These are phyloP conservation scores for Poterioochromonas sp. DNA, from an alignment of 352 stramenopile genomes.

Conservation along the genomic window DNA sequence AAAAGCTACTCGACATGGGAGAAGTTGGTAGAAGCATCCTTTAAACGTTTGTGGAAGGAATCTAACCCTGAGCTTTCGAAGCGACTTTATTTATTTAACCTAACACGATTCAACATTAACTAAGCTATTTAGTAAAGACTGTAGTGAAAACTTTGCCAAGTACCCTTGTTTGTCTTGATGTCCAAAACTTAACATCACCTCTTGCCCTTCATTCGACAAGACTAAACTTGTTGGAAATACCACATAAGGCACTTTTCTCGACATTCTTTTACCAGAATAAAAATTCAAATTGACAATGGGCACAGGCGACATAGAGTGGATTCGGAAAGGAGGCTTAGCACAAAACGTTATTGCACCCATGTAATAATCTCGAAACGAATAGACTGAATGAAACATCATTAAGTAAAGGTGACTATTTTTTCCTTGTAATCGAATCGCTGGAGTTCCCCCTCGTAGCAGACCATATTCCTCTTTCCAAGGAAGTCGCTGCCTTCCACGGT, in stretches of 20 bases:
- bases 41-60: too few species aligned
- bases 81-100: too few species aligned
- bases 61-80: too few species aligned
- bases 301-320: background rate
- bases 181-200: background rate
- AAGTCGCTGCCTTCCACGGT: background rate
- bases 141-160: constrained; percentile 9
- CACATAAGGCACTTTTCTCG: background rate
- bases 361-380: background rate
- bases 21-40: too few species aligned
- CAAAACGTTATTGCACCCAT: constrained; percentile 21
- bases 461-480: background rate
- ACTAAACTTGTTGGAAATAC: background rate
- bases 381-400: background rate
- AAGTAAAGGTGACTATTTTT: background rate
- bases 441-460: background rate
- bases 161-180: constrained; percentile 7
- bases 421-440: background rate
- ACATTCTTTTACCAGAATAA: background rate
- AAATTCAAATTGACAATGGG: background rate
- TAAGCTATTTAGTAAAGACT: too few species aligned
- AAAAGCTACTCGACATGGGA: too few species aligned
- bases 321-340: background rate
- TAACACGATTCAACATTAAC: too few species aligned
- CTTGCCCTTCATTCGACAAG: background rate